These are phyloP conservation scores for Quercus dentata DNA, from an alignment of 306 rosid genomes.

Conservation along the genomic window DNA sequence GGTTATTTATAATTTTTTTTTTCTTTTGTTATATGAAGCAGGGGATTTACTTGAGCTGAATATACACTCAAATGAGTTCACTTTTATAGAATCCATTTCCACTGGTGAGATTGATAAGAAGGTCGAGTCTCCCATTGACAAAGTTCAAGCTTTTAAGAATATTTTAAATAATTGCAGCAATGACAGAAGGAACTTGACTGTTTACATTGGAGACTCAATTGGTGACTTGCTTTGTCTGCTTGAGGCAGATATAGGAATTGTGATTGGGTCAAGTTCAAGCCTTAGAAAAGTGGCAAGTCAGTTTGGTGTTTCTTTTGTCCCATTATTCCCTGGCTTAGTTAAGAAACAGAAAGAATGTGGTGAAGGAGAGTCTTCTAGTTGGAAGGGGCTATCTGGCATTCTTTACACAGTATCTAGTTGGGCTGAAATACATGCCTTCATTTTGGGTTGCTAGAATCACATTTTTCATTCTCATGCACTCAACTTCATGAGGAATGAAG, in stretches of 20 bases:
- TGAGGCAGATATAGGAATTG: slow-evolving; percentile 95
- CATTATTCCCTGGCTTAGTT: slow-evolving; percentile 71
- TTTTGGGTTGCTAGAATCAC: slow-evolving; percentile 77
- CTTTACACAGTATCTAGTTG: slow-evolving; percentile 87
- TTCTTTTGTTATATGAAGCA: slow-evolving; percentile 28
- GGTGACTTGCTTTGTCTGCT: slow-evolving; percentile 96
- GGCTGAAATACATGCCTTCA: slow-evolving; percentile 97
- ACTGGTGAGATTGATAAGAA: slow-evolving; percentile 82
- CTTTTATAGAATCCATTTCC: slow-evolving; percentile 65
- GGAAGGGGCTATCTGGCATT: slow-evolving; percentile 80
- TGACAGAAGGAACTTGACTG: slow-evolving; percentile 56
- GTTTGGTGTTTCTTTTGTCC: slow-evolving; percentile 80
- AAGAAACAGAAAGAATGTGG: slow-evolving; percentile 61
- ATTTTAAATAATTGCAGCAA: slow-evolving; percentile 36
- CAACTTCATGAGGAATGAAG: slow-evolving; percentile 39
- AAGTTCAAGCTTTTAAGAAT: slow-evolving; percentile 62
- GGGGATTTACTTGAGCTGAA: slow-evolving; percentile 65
- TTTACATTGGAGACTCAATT: slow-evolving; percentile 88
- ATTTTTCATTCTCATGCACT: slow-evolving; percentile 37
- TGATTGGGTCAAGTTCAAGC: slow-evolving; percentile 87
- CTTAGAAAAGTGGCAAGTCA: slow-evolving; percentile 67
- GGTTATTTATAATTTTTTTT: neutral
- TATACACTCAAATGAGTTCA: slow-evolving; percentile 83
- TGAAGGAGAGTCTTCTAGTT: slow-evolving; percentile 51
- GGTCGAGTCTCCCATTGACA: slow-evolving; percentile 89